Evolutionary conservation across 164 flowering plant genomes (phyloP), one percentile per base, ranked within the genome.

Genomic region (Sextonia rubra): DNA sequence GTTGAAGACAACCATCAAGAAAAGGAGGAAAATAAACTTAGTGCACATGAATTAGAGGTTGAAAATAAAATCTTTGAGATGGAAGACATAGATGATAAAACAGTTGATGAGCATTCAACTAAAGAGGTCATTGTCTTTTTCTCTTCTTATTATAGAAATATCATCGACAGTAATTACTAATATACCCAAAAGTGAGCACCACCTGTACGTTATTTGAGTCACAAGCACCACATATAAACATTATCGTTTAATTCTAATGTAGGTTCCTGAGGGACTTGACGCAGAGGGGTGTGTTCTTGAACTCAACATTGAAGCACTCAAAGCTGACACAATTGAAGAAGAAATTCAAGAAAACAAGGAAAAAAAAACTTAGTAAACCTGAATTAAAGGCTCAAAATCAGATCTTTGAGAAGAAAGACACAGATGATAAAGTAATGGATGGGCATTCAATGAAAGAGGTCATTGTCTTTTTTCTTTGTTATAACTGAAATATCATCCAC

Each of bases 1-100:
- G 37, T 15, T 70, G 75, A 67, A 47, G 8, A 32, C 1, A 76
- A 63, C 68, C 52, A n/a, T 63, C 64, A 56, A 60, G 66, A 75
- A 55, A 32, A 65, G 2, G 55, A 70, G 49, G 27, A 52, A 30
- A 62, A 22, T n/a, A 37, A 55, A 32, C 14, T n/a, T 49, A 47
- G 66, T 8, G 47, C 14, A 32, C 44, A 7, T 32, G 44, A 32
- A 24, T 22, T 23, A 3, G 22, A 24, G 29, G n/a, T 30, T 48
- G 69, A 66, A 66, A n/a, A 15, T 22, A 23, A 64, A 22, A 27
- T 17, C 15, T 9, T 8, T n/a, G 22, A 44, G 44, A 18, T 8
- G 18, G 7, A 32, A 32, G 44, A 7, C 44, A 32, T 9, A 32
- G 8, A 15, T 20, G 25, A 66, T 37, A 37, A 44, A 37, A 24